A percentile compares a stretch with the other conserved stretches of the same genome.
Evolutionary conservation across 2,329 filamentous ascomycete genomes (phyloP).

Genomic region (Sordariomycetes sp.): DNA sequence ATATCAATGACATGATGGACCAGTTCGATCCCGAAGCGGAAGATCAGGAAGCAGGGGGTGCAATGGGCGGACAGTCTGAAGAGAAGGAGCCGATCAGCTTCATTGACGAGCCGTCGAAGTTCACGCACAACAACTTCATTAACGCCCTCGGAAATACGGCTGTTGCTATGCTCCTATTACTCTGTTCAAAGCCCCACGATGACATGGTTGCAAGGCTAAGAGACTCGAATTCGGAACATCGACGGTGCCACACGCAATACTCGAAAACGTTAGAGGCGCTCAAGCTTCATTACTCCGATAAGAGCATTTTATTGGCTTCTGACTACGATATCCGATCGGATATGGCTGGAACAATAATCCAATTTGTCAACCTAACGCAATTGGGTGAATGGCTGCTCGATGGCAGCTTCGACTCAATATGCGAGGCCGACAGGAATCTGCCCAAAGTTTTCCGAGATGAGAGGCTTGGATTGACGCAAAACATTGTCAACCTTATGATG

Average conservation of each 20-base stretch:
- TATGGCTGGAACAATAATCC: constrained; percentile 26
- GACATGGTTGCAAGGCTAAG: constrained; percentile 22
- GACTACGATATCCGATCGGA: constrained; percentile 21
- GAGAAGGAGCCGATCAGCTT: constrained; percentile 17
- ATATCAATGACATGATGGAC: constrained; percentile 25
- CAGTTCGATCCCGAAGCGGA: constrained; percentile 17
- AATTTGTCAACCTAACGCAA: constrained; percentile 39
- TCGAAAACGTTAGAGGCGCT: constrained; percentile 21
- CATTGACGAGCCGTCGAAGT: constrained; percentile 24
- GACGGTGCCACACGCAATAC: constrained; percentile 19
- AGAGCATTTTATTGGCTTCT: constrained; percentile 17
- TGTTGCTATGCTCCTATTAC: constrained; percentile 25
- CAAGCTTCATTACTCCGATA: constrained; percentile 22
- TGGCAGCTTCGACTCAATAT: constrained; percentile 25
- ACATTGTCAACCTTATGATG: constrained; percentile 33
- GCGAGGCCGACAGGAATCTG: constrained; percentile 34
- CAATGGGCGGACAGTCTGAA: neutral
- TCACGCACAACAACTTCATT: constrained; percentile 25
- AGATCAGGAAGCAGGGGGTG: neutral
- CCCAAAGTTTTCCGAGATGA: constrained; percentile 33
- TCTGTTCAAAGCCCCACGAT: constrained; percentile 26
- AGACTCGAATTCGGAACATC: constrained; percentile 21
- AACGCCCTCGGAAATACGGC: too few relatives aligned
- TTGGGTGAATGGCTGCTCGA: constrained; percentile 29
- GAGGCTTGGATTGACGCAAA: constrained; percentile 32